Percentiles rank a stretch among this genome's conserved stretches.
phyloP scores from a whole-genome alignment of 371 early-diverging fungal genomes.

The Funneliformis caledonium region DNA sequence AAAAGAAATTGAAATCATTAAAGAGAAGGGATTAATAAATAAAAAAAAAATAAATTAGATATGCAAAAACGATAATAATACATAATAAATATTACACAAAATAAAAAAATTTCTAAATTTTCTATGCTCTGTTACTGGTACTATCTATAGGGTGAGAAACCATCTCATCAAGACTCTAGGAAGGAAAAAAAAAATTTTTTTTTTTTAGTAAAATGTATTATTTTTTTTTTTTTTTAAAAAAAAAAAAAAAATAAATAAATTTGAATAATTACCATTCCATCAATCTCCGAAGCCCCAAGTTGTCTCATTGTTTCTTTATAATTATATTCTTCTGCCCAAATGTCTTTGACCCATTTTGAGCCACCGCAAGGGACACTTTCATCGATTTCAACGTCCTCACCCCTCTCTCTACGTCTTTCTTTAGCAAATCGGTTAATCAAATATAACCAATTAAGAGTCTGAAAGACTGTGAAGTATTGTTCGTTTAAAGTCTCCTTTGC shows the following conservation, averaged over 20 bases:
- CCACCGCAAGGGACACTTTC: constrained; percentile 37
- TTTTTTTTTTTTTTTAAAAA: no score
- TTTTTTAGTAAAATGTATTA: background rate
- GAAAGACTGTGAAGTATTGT: constrained; percentile 75
- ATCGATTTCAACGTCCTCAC: background rate
- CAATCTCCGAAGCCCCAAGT: background rate
- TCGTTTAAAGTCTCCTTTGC: constrained; percentile 59
- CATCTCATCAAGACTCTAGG: background rate
- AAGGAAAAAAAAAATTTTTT: background rate
- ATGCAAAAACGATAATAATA: no score
- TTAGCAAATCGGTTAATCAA: constrained; percentile 57
- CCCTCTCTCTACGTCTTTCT: constrained; percentile 12
- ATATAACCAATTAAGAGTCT: constrained; percentile 69
- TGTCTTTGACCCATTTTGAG: constrained; percentile 50
- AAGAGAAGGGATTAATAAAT: no score
- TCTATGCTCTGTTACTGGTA: background rate
- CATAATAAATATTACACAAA: no score
- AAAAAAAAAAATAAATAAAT: background rate
- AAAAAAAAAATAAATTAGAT: no score
- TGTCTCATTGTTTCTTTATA: background rate
- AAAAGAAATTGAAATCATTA: no score
- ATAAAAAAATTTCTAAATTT: no score
- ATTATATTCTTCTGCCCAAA: constrained; percentile 44
- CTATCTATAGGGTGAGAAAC: background rate
- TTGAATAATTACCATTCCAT: background rate